Conservation (phyloP, 352 stramenopile genomes). For the Paralagenidium karlingii region DNA sequence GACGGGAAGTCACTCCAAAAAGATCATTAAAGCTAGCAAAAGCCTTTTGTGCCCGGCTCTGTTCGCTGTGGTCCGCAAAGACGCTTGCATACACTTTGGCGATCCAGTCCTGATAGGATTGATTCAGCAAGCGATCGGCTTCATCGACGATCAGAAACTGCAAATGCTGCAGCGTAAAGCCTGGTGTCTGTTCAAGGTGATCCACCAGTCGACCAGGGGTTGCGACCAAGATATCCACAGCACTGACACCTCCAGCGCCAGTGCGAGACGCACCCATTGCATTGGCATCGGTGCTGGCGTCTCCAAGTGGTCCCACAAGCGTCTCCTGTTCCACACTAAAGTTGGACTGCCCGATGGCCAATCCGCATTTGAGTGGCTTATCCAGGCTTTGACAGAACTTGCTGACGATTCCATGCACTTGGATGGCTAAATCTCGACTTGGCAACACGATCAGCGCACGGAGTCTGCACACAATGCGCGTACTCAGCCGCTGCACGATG, state of each 20-base stretch:
- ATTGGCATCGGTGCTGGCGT: not conserved
- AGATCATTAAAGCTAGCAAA: not conserved
- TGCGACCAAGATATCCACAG: slow-evolving; percentile 95
- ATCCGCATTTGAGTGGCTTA: slow-evolving; percentile 79
- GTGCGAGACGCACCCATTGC: not conserved
- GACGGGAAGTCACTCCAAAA: slow-evolving; percentile 37
- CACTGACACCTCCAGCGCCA: slow-evolving; percentile 40
- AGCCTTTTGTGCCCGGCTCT: slow-evolving; percentile 8
- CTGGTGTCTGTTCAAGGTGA: slow-evolving; percentile 93
- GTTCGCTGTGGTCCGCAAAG: slow-evolving; percentile 14
- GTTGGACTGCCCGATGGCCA: slow-evolving; percentile 88
- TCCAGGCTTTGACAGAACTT: slow-evolving; percentile 47
- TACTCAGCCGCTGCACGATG: slow-evolving; percentile 86
- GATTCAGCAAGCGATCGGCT: slow-evolving; percentile 93
- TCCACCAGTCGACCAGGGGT: slow-evolving; percentile 95
- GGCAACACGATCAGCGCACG: slow-evolving; percentile 94
- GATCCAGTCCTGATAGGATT: slow-evolving; percentile 97
- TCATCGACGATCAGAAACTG: slow-evolving; percentile 97
- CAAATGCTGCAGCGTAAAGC: slow-evolving; percentile 95
- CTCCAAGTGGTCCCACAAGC: slow-evolving; percentile 52
- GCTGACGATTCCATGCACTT: slow-evolving; percentile 73
- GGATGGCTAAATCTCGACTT: slow-evolving; percentile 91
- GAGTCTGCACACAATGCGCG: slow-evolving; percentile 75
- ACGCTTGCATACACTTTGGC: slow-evolving; percentile 82
- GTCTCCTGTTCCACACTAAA: slow-evolving; percentile 68